These are phyloP conservation scores for Candida jianshihensis DNA, from an alignment of 805 yeast species.

Conservation along the genomic window DNA sequence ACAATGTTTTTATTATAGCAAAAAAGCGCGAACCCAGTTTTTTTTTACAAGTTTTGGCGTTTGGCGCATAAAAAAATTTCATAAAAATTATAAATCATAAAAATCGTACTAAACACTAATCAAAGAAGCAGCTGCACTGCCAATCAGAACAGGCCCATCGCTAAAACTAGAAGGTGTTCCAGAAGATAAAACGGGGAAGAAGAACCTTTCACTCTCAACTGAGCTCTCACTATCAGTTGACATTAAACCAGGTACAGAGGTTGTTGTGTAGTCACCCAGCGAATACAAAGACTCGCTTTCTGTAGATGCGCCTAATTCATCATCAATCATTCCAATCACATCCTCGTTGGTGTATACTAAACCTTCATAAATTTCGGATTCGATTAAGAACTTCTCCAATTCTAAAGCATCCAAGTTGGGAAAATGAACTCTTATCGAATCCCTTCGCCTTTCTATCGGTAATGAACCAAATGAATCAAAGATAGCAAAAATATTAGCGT, in stretches of 20 bases:
- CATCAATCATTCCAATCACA: slow-evolving; percentile 2
- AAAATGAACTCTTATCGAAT: slow-evolving; percentile 52
- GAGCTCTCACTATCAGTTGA: slow-evolving; percentile 7
- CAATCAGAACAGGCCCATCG: no score
- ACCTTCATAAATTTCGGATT: slow-evolving; percentile 54
- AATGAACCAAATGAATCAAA: slow-evolving; percentile 56
- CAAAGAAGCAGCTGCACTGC: no score
- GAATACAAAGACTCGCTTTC: slow-evolving; percentile 3
- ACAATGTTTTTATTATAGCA: no score
- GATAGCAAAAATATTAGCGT: slow-evolving; percentile 35
- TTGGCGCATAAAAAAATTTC: no score
- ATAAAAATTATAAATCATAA: no score
- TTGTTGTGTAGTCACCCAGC: slow-evolving; percentile 4
- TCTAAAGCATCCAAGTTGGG: slow-evolving; percentile 60
- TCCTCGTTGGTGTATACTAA: slow-evolving; percentile 35
- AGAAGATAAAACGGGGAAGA: slow-evolving; percentile 11
- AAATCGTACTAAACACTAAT: no score
- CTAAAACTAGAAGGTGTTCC: neutral
- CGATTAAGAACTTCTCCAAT: slow-evolving; percentile 50
- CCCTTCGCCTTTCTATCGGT: slow-evolving; percentile 44
- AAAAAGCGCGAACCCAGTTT: no score
- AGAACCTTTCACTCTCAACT: slow-evolving; percentile 6
- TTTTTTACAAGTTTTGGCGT: no score
- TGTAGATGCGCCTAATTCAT: neutral
- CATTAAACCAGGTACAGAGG: slow-evolving; percentile 16